phyloP scores from a whole-genome alignment of 805 yeast genomes.

The Monosporozyma unispora region DNA sequence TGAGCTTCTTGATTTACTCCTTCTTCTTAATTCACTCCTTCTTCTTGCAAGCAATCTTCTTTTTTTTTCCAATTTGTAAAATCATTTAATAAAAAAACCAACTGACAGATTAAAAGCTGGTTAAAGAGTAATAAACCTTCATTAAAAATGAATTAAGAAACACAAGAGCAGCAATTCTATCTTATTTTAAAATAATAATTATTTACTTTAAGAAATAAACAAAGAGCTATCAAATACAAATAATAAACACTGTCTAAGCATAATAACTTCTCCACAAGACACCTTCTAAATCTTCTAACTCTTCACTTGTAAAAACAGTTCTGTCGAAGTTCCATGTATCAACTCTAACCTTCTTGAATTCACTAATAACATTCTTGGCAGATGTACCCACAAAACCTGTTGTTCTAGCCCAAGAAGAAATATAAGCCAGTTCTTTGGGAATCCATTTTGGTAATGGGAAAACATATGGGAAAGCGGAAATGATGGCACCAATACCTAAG shows the following conservation, averaged over 20 bases:
- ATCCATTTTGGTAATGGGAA: conserved; percentile 93
- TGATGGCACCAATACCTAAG: conserved; percentile 78
- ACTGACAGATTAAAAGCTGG: no score
- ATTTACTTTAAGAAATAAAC: neutral
- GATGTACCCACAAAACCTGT: conserved; percentile 78
- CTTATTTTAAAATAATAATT: no score
- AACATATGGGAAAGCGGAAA: conserved; percentile 81
- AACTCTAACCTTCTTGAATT: conserved; percentile 83
- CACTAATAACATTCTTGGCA: conserved; percentile 72
- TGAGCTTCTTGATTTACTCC: no score
- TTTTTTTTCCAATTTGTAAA: neutral
- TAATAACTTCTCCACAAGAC: conserved; percentile 90
- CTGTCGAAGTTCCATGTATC: conserved; percentile 95
- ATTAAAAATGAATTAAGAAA: no score
- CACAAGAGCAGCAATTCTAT: no score
- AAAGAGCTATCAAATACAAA: neutral
- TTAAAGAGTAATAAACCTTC: no score
- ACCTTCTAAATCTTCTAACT: conserved; percentile 87
- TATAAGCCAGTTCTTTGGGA: conserved; percentile 61
- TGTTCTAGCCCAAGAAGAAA: conserved; percentile 66
- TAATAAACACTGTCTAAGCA: conserved; percentile 37
- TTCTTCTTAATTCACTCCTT: neutral
- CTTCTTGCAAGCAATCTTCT: neutral
- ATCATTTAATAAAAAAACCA: neutral
- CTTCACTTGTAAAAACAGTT: conserved; percentile 62